phyloP scores from a whole-genome alignment of 352 stramenopile genomes.

The Globisporangium barbulae region DNA sequence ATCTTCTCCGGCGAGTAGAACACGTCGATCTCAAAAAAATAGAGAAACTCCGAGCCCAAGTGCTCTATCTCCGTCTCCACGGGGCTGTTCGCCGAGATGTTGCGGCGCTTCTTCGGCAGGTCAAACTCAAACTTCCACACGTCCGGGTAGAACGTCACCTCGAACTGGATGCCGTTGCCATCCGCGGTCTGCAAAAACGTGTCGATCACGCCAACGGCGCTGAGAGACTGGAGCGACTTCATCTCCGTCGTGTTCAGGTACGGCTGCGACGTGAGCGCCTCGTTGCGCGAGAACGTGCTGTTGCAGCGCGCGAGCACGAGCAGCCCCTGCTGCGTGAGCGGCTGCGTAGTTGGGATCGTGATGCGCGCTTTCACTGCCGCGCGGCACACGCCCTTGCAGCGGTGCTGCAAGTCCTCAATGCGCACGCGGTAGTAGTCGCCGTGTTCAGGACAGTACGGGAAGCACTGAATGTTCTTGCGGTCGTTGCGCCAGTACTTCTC shows the following conservation, averaged over 20 bases:
- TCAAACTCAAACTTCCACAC: conserved; percentile 91
- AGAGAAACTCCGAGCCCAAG: conserved; percentile 62
- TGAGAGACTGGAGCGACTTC: conserved; percentile 65
- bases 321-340: conserved; percentile 34
- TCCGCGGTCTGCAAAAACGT: conserved; percentile 41
- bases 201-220: conserved; percentile 60
- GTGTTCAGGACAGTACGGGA: conserved; percentile 87
- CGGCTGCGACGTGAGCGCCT: conserved; percentile 43
- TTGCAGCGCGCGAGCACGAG: conserved; percentile 78
- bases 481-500: conserved; percentile 92
- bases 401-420: conserved; percentile 82
- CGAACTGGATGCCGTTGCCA: conserved; percentile 53
- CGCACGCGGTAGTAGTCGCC: conserved; percentile 89
- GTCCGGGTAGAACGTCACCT: conserved; percentile 83
- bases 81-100: conserved; percentile 33
- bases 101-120: conserved; percentile 82
- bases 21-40: conserved; percentile 87
- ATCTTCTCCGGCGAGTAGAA: conserved; percentile 65
- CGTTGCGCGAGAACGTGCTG: conserved; percentile 76
- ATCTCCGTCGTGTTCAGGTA: conserved; percentile 57
- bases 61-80: conserved; percentile 37
- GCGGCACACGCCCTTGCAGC: conserved; percentile 81
- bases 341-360: conserved; percentile 44
- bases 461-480: conserved; percentile 91
- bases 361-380: conserved; percentile 74